Evolutionary conservation across 2,329 filamentous ascomycete species (phyloP), one percentile per base, ranked within the genome.

Genomic region (Alternaria sp.): DNA sequence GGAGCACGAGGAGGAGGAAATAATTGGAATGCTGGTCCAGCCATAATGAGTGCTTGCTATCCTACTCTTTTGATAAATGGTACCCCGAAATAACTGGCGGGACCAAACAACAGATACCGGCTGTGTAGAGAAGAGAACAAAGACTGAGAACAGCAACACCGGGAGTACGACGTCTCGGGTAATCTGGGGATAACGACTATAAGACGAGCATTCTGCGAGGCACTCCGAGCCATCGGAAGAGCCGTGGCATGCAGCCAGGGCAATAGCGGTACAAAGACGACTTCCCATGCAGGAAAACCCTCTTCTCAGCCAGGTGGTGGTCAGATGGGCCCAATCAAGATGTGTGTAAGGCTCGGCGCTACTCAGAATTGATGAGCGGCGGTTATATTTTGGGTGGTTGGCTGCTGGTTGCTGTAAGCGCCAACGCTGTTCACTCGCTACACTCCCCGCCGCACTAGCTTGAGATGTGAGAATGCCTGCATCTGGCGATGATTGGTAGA

Each of bases 351-450:
- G 59, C 67, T 75, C 67, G 73, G 77, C 77, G 77, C 73, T 75
- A 76, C 67, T 61, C 66, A 62, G 63, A 19, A 63, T 70, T 70
- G 65, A 65, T 68, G 64, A 63, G 53, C 64, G 71, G 77, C 77
- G 77, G 77, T 73, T 78, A 78, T 72, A 67, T 73, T 70, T 69
- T 71, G 68, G 72, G 74, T 78, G 74, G 75, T 77, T 79, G 77
- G 75, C 61, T 67, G 67, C 63, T 52, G 62, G 30, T 60, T 63
- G 61, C 71, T 69, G 67, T 79, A 80, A 77, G 77, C 77, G 77
- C 77, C 76, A 73, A 72, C 63, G 65, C 66, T 70, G 63, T 49
- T 70, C 61, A 63, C 70, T 73, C 70, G 73, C 73, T 74, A 71
- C 69, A 71, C 61, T 46, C 60, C 66, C 63, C 70, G 70, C 69